phyloP scores from a whole-genome alignment of 768 basidiomycete species.

The Leccinum longicurvipes region DNA sequence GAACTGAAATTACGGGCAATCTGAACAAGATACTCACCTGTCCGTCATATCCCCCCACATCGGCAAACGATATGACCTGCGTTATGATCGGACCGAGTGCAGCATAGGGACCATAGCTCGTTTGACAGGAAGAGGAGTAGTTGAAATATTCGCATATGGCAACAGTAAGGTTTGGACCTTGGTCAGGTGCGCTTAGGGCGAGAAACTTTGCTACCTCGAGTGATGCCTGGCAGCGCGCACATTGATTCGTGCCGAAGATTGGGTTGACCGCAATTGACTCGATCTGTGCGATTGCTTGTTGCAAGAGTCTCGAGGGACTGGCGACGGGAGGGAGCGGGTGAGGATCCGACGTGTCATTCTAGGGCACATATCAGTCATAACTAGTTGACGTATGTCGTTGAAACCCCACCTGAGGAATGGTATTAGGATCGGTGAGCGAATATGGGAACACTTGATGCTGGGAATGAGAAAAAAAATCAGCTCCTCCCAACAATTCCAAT shows the following conservation, averaged over 20 bases:
- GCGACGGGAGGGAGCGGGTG: conserved; percentile 63
- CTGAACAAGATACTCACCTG: conserved; percentile 40
- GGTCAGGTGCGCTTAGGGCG: conserved; percentile 57
- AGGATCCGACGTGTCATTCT: conserved; percentile 59
- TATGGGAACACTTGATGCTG: conserved; percentile 59
- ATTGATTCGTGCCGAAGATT: conserved; percentile 49
- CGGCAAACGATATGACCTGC: conserved; percentile 68
- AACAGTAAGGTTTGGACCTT: conserved; percentile 55
- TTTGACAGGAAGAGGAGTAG: conserved; percentile 49
- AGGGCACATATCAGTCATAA: not conserved
- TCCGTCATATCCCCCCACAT: conserved; percentile 71
- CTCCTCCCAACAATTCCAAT: not conserved
- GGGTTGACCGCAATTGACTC: conserved; percentile 53
- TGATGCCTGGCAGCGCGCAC: conserved; percentile 57
- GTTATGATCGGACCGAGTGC: conserved; percentile 57
- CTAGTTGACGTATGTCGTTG: not conserved
- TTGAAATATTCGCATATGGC: conserved; percentile 59
- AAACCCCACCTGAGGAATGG: conserved; percentile 45
- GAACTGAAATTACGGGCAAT: not conserved
- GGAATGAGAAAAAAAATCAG: conserved; percentile 5
- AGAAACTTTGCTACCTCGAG: conserved; percentile 66
- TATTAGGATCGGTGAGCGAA: conserved; percentile 59
- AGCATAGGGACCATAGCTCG: conserved; percentile 43
- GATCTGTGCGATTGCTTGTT: conserved; percentile 55
- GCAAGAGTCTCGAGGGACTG: conserved; percentile 42